Base-by-base conservation (phyloP, 139 green algal species). In the Diplosphaera chodatii region DNA sequence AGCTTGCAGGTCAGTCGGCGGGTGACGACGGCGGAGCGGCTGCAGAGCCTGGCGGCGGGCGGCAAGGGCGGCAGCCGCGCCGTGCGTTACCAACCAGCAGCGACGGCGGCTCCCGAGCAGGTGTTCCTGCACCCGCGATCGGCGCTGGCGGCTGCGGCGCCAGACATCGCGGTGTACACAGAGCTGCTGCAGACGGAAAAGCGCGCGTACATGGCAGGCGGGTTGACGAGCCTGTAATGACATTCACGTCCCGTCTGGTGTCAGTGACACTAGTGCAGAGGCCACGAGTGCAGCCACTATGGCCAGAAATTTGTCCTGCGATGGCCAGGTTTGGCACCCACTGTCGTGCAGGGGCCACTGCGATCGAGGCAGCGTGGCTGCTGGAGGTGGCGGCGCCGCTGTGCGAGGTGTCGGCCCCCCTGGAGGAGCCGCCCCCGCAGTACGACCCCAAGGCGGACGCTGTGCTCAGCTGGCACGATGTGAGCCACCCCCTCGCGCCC, bases 61-160 rank as follows among this genome's bases (percentile, higher is more conserved):
- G 29, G 34, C 34, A 74, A 69, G 70, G 59, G 69, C 2, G 6
- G 59, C 16, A 69, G n/a, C 28, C 40, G 63, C 4, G 62, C 72
- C 8, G 64, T 79, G 31, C 70, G 77, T 1, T 77, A 78, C 73
- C 64, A 56, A 32, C 33, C 62, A 1, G 32, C 27, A 32, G 33
- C 15, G 23, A 0, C 74, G 28, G 84, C n/a, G n/a, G n/a, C 85
- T n/a, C 48, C 16, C 0, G 86, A 88, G 48, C 76, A 86, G 20
- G 87, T 98, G 32, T 97, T 86, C 81, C 83, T 98, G 55, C 94
- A 98, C 86, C 94, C 94, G 0, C 72, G 74, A 37, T 97, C 90
- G 20, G 75, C 79, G 13, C 77, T 96, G 66, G 74, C 85, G 32
- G 69, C 71, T 0, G 59, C 78, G 1, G 75, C 84, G 0, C 92